Conservation (phyloP, 2,329 filamentous ascomycete genomes). For the Fusarium hainanense region DNA sequence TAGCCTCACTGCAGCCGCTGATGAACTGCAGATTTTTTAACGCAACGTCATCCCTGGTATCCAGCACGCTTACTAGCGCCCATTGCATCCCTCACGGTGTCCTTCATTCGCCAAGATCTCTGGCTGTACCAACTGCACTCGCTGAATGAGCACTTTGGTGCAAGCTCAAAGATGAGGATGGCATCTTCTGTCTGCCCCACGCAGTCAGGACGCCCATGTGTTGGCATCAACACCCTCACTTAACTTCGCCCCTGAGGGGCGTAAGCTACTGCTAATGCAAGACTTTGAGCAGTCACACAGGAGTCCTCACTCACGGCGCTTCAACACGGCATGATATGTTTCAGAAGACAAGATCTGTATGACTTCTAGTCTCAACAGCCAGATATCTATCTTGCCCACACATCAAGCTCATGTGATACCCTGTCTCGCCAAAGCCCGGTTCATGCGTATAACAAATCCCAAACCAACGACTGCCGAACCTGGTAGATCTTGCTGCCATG, state of each 20-base stretch:
- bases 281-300: conserved; percentile 25
- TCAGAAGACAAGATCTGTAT: conserved; percentile 18
- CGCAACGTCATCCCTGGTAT: conserved; percentile 32
- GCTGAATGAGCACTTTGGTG: conserved; percentile 1
- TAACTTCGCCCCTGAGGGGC: background rate
- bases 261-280: conserved; percentile 28
- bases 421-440: conserved; percentile 13
- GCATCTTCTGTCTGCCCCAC: conserved; percentile 13
- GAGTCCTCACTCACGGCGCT: conserved; percentile 26
- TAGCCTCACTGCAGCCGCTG: conserved; percentile 52
- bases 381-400: conserved; percentile 6
- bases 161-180: conserved; percentile 9
- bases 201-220: conserved; percentile 17
- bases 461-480: conserved; percentile 32
- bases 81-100: conserved; percentile 17
- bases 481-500: conserved; percentile 20
- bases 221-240: conserved; percentile 1
- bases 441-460: conserved; percentile 23
- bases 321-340: conserved; percentile 11
- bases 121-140: conserved; percentile 12
- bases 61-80: conserved; percentile 29
- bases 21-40: conserved; percentile 48
- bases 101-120: conserved; percentile 2
- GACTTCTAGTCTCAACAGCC: background rate
- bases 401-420: conserved; percentile 12